phyloP scores from a whole-genome alignment of 345 rosid genomes.

The Schrenkiella parvula region DNA sequence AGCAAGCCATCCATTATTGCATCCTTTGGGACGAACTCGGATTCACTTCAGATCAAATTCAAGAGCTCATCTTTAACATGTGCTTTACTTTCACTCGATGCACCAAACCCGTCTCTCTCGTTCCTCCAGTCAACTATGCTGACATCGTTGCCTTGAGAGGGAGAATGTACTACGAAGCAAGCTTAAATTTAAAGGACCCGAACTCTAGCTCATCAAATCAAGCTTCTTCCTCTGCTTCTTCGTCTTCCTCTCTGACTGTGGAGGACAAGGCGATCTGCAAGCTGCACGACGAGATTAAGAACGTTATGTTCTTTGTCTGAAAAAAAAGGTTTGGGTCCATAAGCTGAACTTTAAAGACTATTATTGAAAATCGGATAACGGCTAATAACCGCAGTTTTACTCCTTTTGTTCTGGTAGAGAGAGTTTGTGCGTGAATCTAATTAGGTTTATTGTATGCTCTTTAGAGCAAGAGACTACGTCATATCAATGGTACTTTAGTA shows the following conservation, averaged over 20 bases:
- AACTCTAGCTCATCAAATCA: slow-evolving; percentile 9
- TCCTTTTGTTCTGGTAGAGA: slow-evolving; percentile 32
- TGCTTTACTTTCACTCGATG: slow-evolving; percentile 89
- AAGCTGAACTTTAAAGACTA: not conserved
- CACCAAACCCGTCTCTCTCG: slow-evolving; percentile 75
- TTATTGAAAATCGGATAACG: slow-evolving; percentile 22
- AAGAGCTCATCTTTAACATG: slow-evolving; percentile 67
- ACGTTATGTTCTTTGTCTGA: slow-evolving; percentile 73
- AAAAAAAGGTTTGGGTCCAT: not conserved
- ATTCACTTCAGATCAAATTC: slow-evolving; percentile 59
- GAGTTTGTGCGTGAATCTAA: slow-evolving; percentile 82
- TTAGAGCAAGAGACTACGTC: not conserved
- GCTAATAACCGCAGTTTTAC: slow-evolving; percentile 34
- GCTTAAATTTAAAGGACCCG: slow-evolving; percentile 28
- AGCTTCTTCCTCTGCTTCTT: slow-evolving; percentile 41
- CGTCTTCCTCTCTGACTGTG: slow-evolving; percentile 36
- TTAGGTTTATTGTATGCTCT: slow-evolving; percentile 28
- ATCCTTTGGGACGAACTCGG: slow-evolving; percentile 70
- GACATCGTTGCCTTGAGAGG: slow-evolving; percentile 84
- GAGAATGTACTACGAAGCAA: slow-evolving; percentile 61
- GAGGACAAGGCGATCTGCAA: slow-evolving; percentile 44
- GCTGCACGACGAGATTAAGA: slow-evolving; percentile 60
- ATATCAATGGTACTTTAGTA: not conserved
- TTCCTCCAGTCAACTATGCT: slow-evolving; percentile 83
- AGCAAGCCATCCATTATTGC: slow-evolving; percentile 86